Evolutionary conservation across 1,284 basidiomycete species (phyloP).

Genomic region (Puccinia sorghi): DNA sequence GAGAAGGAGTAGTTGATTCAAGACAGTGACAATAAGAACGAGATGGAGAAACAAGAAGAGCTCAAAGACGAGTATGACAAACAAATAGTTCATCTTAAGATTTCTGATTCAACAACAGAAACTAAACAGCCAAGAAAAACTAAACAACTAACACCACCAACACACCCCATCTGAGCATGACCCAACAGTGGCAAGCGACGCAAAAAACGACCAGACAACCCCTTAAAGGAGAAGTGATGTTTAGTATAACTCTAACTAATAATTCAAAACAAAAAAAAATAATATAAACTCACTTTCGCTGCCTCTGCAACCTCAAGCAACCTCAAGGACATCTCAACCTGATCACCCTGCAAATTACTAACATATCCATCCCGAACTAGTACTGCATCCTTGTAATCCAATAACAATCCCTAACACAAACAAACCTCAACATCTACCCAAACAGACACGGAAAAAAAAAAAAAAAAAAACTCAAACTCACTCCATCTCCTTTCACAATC

Average conservation of each 20-base stretch:
- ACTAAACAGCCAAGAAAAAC: neutral
- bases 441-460: too few species aligned
- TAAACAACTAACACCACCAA: too few species aligned
- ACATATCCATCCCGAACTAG: constrained; percentile 58
- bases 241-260: neutral
- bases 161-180: constrained; percentile 64
- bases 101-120: neutral
- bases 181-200: constrained; percentile 87
- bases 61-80: neutral
- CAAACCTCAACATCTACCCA: neutral
- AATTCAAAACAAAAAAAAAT: neutral
- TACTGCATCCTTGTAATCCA: constrained; percentile 45
- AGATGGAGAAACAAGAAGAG: neutral
- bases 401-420: constrained; percentile 10
- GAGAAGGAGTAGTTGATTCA: too few species aligned
- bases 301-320: constrained; percentile 69
- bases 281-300: constrained; percentile 69
- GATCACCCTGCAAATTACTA: neutral
- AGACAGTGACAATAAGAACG: neutral
- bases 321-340: constrained; percentile 16
- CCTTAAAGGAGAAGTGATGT: constrained; percentile 57
- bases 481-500: constrained; percentile 63
- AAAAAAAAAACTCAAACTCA: constrained; percentile 57
- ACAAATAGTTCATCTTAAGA: too few species aligned
- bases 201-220: constrained; percentile 86